These are phyloP conservation scores for Acidiella bohemica DNA, from an alignment of 495 filamentous ascomycete species.

Conservation along the genomic window DNA sequence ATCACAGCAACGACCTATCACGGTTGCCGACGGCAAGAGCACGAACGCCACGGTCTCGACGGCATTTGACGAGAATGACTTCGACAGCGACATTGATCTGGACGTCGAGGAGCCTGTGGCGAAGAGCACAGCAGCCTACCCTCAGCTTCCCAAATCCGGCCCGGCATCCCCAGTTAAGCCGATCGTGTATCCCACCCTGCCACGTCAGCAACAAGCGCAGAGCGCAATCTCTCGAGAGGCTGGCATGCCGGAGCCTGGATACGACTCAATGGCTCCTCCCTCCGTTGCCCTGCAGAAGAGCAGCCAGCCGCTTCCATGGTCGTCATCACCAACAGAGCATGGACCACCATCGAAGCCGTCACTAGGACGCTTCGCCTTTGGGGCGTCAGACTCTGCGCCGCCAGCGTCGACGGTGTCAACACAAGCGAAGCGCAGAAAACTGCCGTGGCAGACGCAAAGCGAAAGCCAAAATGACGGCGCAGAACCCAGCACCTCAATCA, in stretches of 20 bases:
- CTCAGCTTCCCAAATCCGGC: conserved; percentile 22
- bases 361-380: not conserved
- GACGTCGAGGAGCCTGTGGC: conserved; percentile 40
- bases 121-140: conserved; percentile 33
- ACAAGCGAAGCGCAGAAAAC: conserved; percentile 35
- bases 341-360: conserved; percentile 25
- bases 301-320: conserved; percentile 43
- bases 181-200: conserved; percentile 11
- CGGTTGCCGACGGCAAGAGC: conserved; percentile 2
- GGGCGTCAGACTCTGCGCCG: not conserved
- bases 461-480: conserved; percentile 24
- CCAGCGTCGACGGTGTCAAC: too few species aligned
- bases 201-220: conserved; percentile 12
- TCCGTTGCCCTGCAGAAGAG: conserved; percentile 38
- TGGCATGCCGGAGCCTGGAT: conserved; percentile 11
- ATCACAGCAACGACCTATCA: conserved; percentile 12
- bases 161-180: not conserved
- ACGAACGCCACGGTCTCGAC: not conserved
- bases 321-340: conserved; percentile 46
- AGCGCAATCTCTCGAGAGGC: not conserved
- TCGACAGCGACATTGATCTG: conserved; percentile 53
- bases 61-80: conserved; percentile 47
- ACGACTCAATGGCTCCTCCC: conserved; percentile 19
- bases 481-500: not conserved
- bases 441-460: conserved; percentile 40